Percentiles rank a stretch among this genome's conserved stretches.
Evolutionary conservation across 371 early-diverging fungal species (phyloP).

Genomic region (Apophysomyces sp.): DNA sequence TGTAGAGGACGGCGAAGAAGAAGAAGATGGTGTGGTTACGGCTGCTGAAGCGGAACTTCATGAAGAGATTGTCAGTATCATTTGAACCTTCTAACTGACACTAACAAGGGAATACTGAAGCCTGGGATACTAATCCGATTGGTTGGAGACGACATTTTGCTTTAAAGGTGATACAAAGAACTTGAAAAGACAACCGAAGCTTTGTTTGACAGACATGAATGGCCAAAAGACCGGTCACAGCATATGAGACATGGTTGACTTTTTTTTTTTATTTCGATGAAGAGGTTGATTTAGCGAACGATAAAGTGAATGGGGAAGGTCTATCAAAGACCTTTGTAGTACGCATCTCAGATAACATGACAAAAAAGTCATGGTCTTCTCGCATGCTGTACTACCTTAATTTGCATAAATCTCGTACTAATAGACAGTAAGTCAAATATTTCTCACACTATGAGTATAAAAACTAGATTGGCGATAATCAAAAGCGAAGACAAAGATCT

Average conservation of each 20-base stretch:
- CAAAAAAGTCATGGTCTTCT: neutral
- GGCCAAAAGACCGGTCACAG: neutral
- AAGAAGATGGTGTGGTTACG: neutral
- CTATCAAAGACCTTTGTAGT: too few species aligned
- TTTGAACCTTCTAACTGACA: neutral
- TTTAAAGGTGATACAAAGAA: neutral
- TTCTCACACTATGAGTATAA: neutral
- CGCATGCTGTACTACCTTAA: neutral
- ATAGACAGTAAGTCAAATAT: neutral
- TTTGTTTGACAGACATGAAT: too few species aligned
- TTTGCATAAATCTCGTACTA: neutral
- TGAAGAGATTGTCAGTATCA: neutral
- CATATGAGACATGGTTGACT: neutral
- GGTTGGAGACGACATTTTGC: neutral
- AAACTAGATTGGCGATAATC: too few species aligned
- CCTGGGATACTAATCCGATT: neutral
- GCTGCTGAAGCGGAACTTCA: neutral
- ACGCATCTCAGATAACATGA: conserved; percentile 6
- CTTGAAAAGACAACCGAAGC: neutral
- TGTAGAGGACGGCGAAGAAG: neutral
- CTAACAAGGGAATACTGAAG: neutral
- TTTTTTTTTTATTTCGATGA: neutral
- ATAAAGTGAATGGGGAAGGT: too few species aligned
- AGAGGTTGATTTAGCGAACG: neutral
- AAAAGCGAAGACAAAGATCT: too few species aligned